phyloP scores from a whole-genome alignment of 192 early-diverging fungal species.

The Phlyctochytrium bullatum region DNA sequence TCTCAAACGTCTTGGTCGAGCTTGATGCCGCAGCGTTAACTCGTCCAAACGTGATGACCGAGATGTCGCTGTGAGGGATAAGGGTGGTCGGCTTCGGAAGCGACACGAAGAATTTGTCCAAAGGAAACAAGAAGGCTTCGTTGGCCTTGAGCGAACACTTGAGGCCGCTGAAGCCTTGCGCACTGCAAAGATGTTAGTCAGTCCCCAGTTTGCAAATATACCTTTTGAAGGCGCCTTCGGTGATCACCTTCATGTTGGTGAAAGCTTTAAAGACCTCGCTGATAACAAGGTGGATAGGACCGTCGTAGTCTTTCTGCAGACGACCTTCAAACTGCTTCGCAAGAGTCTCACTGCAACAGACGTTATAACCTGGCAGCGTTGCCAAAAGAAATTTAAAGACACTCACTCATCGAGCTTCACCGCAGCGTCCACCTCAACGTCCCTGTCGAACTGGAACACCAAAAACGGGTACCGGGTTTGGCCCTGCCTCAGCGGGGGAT shows the following conservation, averaged over 20 bases:
- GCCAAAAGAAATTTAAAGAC: neutral
- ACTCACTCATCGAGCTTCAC: slow-evolving; percentile 75
- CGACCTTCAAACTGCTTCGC: slow-evolving; percentile 69
- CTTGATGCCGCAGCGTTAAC: slow-evolving; percentile 42
- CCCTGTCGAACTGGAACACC: slow-evolving; percentile 93
- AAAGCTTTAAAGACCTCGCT: slow-evolving; percentile 82
- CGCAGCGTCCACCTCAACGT: slow-evolving; percentile 82
- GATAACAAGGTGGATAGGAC: slow-evolving; percentile 80
- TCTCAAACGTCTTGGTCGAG: slow-evolving; percentile 81
- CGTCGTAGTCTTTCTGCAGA: slow-evolving; percentile 82
- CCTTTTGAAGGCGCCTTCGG: slow-evolving; percentile 42
- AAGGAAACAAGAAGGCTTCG: slow-evolving; percentile 90
- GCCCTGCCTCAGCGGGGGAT: slow-evolving; percentile 95
- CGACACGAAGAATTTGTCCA: slow-evolving; percentile 92
- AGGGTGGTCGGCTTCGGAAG: slow-evolving; percentile 92
- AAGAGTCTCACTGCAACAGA: slow-evolving; percentile 54
- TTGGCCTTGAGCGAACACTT: slow-evolving; percentile 97
- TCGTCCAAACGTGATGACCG: slow-evolving; percentile 84
- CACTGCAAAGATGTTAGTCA: slow-evolving; percentile 41
- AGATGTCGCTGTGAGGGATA: slow-evolving; percentile 82
- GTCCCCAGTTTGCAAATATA: neutral
- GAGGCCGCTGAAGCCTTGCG: slow-evolving; percentile 75
- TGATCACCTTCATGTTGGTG: slow-evolving; percentile 71
- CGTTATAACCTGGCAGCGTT: neutral
- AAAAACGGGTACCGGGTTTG: slow-evolving; percentile 94